phyloP scores from a whole-genome alignment of 2,329 filamentous ascomycete genomes.

The Ceratocystis albifundus region DNA sequence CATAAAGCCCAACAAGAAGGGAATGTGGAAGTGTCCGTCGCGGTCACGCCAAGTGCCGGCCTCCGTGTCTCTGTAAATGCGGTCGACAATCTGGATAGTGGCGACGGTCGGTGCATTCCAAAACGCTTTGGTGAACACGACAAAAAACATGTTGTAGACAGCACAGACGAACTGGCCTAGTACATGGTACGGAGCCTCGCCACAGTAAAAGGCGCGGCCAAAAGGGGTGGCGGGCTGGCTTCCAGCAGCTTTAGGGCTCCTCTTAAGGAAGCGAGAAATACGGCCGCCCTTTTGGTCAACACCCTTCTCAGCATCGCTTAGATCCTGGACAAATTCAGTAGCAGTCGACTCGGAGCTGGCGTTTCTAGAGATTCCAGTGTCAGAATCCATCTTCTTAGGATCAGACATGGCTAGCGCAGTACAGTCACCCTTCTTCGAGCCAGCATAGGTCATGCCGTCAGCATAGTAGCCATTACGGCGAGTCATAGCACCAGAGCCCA shows the following conservation, averaged over 20 bases:
- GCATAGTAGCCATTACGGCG: conserved; percentile 36
- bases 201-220: conserved; percentile 44
- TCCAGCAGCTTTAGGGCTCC: conserved; percentile 16
- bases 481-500: conserved; percentile 45
- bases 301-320: conserved; percentile 14
- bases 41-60: conserved; percentile 17
- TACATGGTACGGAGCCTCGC: conserved; percentile 40
- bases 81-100: conserved; percentile 37
- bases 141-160: conserved; percentile 38
- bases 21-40: conserved; percentile 28
- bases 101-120: conserved; percentile 42
- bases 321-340: conserved; percentile 1
- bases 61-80: conserved; percentile 28
- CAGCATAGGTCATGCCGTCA: conserved; percentile 39
- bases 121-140: conserved; percentile 37
- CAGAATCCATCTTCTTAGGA: conserved; percentile 1
- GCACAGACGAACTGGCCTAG: conserved; percentile 39
- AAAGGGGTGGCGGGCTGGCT: conserved; percentile 33
- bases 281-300: not conserved
- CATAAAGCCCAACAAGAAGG: conserved; percentile 35
- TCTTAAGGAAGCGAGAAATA: not conserved
- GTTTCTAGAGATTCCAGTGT: not conserved
- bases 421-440: conserved; percentile 41
- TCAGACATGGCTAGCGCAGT: conserved; percentile 31
- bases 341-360: conserved; percentile 15